Evolutionary conservation across 257 asterid genomes (phyloP), one percentile per base, ranked within the genome.

Genomic region (Echites panduratus): DNA sequence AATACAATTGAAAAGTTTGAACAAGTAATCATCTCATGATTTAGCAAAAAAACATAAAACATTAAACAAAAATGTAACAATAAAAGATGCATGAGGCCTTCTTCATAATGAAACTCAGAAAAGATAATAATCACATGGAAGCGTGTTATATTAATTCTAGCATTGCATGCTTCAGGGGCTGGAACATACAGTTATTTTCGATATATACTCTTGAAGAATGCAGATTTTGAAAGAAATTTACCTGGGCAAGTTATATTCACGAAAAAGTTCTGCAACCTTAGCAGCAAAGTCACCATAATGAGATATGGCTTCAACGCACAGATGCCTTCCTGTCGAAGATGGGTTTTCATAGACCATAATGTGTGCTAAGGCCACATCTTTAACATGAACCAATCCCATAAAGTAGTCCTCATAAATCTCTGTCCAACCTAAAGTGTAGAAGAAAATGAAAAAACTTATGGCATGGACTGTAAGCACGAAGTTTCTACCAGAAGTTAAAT

Each of bases 341-440:
- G 80, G 68, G 86, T 87, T 87, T 70, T 90, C 98, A 44, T 93
- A 93, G 29, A 81, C 88, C 82, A 88, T 74, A 62, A 90, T 77
- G 80, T 93, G 98, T 16, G 98, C 96, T 70, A 86, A 83, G 53
- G 97, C 97, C 53, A 88, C 94, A 66, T 93, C 97, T 84, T 87
- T 87, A 26, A 93, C 92, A 71, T 93, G 97, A 69, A 93, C 97
- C 41, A 64, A 79, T 77, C 97, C 98, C 84, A 88, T 83, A 65
- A 87, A 83, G 83, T 80, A 10, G 77, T 91, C 87, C 77, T 76
- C 84, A 53, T 82, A 83, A n/a, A 59, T 74, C 0, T 84, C 85
- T 13, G 87, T 76, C 80, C 84, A 77, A 70, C 93, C 97, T 90
- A 74, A 45, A 71, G 26, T 24, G 49, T 62, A 73, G 66, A 75